A percentile compares a stretch with the other conserved stretches of the same genome.
These are phyloP conservation scores for Lomentospora prolificans DNA, from an alignment of 2,329 filamentous ascomycete genomes.

Conservation along the genomic window DNA sequence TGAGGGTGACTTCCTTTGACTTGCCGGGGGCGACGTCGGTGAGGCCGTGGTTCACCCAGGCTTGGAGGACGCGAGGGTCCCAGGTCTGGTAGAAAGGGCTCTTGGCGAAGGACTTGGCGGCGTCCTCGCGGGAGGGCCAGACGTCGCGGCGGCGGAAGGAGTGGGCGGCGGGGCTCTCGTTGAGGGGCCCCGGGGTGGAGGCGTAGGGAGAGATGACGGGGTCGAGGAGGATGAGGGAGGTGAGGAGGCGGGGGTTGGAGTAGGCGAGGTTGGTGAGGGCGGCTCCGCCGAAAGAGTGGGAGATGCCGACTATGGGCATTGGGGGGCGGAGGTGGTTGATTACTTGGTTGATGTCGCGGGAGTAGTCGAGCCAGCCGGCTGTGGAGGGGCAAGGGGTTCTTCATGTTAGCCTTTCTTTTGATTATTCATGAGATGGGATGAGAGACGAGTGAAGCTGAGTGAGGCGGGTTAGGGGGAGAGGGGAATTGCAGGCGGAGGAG, in stretches of 20 bases:
- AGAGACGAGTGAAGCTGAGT: neutral
- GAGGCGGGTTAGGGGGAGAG: neutral
- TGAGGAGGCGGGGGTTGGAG: slow-evolving; percentile 72
- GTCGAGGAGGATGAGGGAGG: slow-evolving; percentile 69
- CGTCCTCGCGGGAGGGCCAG: slow-evolving; percentile 69
- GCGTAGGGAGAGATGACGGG: slow-evolving; percentile 58
- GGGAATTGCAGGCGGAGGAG: neutral
- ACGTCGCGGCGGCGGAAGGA: slow-evolving; percentile 66
- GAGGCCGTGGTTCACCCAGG: slow-evolving; percentile 66
- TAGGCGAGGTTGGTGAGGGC: slow-evolving; percentile 63
- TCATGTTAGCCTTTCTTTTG: neutral
- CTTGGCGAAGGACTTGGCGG: slow-evolving; percentile 54
- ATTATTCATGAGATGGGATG: neutral
- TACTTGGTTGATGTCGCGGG: slow-evolving; percentile 75
- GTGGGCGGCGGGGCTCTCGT: slow-evolving; percentile 35
- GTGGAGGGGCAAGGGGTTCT: slow-evolving; percentile 2
- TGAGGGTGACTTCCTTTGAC: slow-evolving; percentile 54
- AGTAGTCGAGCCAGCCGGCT: slow-evolving; percentile 81
- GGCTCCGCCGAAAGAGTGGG: slow-evolving; percentile 80
- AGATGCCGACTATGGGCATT: slow-evolving; percentile 72
- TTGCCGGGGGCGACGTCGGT: slow-evolving; percentile 40
- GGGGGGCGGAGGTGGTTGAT: slow-evolving; percentile 71
- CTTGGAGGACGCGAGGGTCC: slow-evolving; percentile 67
- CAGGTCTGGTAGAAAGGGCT: slow-evolving; percentile 67
- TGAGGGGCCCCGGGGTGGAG: slow-evolving; percentile 7